Evolutionary conservation across 2,329 filamentous ascomycete genomes (phyloP).

Genomic region (Domatiomyces globalis): DNA sequence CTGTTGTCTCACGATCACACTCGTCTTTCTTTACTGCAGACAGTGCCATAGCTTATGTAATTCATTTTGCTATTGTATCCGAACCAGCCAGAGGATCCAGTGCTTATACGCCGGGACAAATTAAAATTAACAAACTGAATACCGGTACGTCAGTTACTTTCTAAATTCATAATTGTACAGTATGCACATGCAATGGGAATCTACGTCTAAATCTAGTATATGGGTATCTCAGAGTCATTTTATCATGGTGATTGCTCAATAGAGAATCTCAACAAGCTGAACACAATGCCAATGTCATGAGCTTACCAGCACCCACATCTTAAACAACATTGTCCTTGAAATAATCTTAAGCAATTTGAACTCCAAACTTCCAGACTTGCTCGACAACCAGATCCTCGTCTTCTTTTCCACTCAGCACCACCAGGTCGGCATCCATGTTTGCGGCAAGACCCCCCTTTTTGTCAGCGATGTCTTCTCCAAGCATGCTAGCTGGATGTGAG

Average conservation of each 20-base stretch:
- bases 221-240: neutral
- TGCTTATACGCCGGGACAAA: no score
- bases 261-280: neutral
- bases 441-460: constrained; percentile 52
- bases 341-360: constrained; percentile 7
- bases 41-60: no score
- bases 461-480: constrained; percentile 43
- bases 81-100: no score
- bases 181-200: neutral
- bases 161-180: neutral
- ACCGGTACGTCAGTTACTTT: no score
- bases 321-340: no score
- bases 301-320: neutral
- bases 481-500: constrained; percentile 60
- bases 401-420: constrained; percentile 44
- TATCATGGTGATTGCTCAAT: neutral
- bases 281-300: neutral
- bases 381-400: constrained; percentile 49
- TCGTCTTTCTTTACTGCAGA: neutral
- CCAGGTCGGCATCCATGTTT: constrained; percentile 55
- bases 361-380: constrained; percentile 68
- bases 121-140: no score
- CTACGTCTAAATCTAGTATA: neutral
- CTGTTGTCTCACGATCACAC: neutral
- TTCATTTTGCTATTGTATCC: no score